Conservation (phyloP, 805 yeast genomes). For the Teunomyces barrocoloradensis region DNA sequence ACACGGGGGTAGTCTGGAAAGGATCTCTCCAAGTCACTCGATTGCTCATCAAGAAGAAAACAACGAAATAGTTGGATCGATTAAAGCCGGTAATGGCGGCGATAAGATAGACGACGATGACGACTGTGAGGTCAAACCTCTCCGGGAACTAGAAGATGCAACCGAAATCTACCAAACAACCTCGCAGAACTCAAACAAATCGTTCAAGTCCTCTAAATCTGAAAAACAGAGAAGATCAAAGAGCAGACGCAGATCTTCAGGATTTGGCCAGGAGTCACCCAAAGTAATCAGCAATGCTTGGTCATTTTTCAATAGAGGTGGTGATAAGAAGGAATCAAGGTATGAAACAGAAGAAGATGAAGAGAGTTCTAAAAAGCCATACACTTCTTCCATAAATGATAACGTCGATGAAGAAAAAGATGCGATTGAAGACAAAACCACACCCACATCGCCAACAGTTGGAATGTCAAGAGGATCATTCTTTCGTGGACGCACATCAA, state of each 20-base stretch:
- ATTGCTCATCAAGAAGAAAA: background rate
- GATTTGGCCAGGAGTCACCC: constrained; percentile 17
- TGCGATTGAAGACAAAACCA: background rate
- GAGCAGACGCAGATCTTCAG: background rate
- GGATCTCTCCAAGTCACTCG: background rate
- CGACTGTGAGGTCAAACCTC: background rate
- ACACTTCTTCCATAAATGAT: constrained; percentile 1
- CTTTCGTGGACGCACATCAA: constrained; percentile 6
- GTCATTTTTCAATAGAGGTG: constrained; percentile 24
- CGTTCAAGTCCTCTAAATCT: constrained; percentile 1
- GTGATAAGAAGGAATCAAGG: constrained; percentile 32
- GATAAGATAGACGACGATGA: background rate
- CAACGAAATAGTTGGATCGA: background rate
- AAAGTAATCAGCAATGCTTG: constrained; percentile 31
- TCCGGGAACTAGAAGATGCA: constrained; percentile 9
- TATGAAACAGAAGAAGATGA: constrained; percentile 31
- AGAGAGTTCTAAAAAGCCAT: constrained; percentile 15
- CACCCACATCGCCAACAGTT: background rate
- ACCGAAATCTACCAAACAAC: constrained; percentile 10
- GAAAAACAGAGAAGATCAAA: constrained; percentile 1
- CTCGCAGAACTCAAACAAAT: constrained; percentile 5
- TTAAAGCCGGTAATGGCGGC: background rate
- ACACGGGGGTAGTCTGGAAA: background rate
- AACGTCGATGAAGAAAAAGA: background rate
- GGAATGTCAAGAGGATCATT: constrained; percentile 5